These are phyloP conservation scores for Plantago elongata DNA, from an alignment of 257 asterid species.

Conservation along the genomic window DNA sequence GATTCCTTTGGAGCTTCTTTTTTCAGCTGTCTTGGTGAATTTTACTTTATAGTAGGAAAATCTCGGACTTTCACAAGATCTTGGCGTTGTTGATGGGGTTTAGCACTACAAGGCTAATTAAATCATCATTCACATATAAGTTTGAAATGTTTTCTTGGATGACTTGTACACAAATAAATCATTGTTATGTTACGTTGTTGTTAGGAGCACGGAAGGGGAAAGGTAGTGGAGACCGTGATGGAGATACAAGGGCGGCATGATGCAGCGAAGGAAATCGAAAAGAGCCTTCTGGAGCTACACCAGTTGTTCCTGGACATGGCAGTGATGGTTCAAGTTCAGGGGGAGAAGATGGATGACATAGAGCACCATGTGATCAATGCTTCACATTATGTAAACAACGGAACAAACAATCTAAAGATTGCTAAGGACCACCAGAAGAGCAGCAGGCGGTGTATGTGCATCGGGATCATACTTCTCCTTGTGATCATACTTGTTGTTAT, in stretches of 20 bases:
- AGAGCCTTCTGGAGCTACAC: constrained; percentile 85
- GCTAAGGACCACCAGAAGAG: constrained; percentile 72
- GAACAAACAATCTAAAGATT: constrained; percentile 63
- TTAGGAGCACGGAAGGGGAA: constrained; percentile 86
- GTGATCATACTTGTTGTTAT: constrained; percentile 50
- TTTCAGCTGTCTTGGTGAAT: no score
- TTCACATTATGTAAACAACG: constrained; percentile 56
- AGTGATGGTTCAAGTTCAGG: constrained; percentile 94
- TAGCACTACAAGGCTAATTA: no score
- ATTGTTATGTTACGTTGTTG: background rate
- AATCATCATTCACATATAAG: no score
- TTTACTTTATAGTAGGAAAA: background rate
- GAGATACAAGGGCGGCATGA: constrained; percentile 79
- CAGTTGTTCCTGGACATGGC: constrained; percentile 91
- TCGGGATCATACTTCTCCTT: constrained; percentile 61
- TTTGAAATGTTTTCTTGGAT: no score
- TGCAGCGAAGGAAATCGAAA: constrained; percentile 83
- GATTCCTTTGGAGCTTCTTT: background rate
- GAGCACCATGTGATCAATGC: constrained; percentile 83
- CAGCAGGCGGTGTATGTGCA: constrained; percentile 71
- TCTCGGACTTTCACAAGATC: no score
- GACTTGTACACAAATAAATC: no score
- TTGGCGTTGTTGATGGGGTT: no score
- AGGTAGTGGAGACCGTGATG: constrained; percentile 75
- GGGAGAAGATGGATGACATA: constrained; percentile 86